Conservation (phyloP, 257 asterid genomes). For the Henckelia pumila region DNA sequence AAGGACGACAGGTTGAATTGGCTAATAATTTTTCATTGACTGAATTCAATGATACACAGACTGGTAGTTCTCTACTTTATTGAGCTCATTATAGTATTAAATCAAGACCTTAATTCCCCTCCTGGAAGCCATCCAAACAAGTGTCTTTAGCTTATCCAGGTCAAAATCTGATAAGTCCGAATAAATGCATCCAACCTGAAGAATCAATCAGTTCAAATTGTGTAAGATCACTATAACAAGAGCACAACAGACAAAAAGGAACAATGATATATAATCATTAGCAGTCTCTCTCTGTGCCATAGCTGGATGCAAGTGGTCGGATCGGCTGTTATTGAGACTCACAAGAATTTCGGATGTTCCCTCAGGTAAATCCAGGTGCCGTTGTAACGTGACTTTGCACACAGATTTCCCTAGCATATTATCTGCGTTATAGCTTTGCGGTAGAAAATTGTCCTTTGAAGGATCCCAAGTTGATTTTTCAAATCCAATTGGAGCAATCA, state of each 20-base stretch:
- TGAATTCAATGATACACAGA: conserved; percentile 1
- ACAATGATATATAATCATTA: background rate
- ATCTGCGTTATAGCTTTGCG: conserved; percentile 52
- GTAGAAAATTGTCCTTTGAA: conserved; percentile 55
- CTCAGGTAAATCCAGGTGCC: conserved; percentile 45
- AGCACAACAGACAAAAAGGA: background rate
- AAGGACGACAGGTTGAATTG: conserved; percentile 7
- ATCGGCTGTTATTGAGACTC: conserved; percentile 29
- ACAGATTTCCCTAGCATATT: conserved; percentile 62
- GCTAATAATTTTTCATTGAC: conserved; percentile 8
- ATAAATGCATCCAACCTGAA: conserved; percentile 74
- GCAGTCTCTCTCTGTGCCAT: conserved; percentile 6
- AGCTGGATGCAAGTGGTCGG: conserved; percentile 5
- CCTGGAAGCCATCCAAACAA: conserved; percentile 58
- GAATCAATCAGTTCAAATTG: conserved; percentile 22
- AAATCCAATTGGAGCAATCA: conserved; percentile 60
- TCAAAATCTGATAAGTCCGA: conserved; percentile 45
- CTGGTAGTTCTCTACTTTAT: conserved; percentile 8
- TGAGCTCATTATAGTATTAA: conserved; percentile 13
- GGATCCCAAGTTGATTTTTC: conserved; percentile 80
- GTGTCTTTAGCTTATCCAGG: conserved; percentile 52
- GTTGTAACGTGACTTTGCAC: conserved; percentile 64
- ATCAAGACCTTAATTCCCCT: conserved; percentile 61
- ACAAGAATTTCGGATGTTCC: conserved; percentile 50
- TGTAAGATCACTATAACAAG: background rate